These are phyloP conservation scores for Rubus parviflorus DNA, from an alignment of 306 rosid genomes.

Conservation along the genomic window DNA sequence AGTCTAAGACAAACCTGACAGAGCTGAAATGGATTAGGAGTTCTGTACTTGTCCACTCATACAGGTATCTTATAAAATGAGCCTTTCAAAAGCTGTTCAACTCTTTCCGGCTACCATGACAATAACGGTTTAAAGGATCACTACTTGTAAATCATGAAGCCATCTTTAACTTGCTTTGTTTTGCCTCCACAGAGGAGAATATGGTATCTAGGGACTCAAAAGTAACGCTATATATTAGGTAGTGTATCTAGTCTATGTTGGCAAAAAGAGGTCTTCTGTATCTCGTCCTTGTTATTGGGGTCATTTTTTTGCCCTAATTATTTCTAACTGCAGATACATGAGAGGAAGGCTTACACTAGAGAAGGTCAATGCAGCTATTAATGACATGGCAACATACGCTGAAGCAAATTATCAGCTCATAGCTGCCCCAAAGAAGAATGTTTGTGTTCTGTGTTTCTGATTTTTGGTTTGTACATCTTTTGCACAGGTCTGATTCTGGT, in stretches of 20 bases:
- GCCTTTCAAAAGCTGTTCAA: too few species aligned
- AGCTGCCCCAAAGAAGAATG: conserved; percentile 80
- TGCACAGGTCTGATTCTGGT: conserved; percentile 29
- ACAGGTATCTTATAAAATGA: background rate
- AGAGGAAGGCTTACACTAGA: conserved; percentile 93
- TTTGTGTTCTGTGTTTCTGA: conserved; percentile 29
- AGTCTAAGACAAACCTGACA: background rate
- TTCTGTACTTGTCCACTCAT: background rate
- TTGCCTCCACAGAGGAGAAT: background rate
- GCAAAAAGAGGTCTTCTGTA: background rate
- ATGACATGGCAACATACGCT: conserved; percentile 80
- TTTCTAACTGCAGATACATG: conserved; percentile 66
- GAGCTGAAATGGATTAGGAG: background rate
- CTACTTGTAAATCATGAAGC: background rate
- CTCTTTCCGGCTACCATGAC: background rate
- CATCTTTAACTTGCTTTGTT: background rate
- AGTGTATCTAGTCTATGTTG: background rate
- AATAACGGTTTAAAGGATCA: background rate
- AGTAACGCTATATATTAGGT: background rate
- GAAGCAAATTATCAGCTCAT: conserved; percentile 81
- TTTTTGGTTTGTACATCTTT: conserved; percentile 15
- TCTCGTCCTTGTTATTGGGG: background rate
- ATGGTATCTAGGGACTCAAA: background rate
- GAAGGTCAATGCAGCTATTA: conserved; percentile 81
- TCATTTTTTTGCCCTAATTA: background rate